Conservation (phyloP, 306 rosid species). For the Lotus japonicus region DNA sequence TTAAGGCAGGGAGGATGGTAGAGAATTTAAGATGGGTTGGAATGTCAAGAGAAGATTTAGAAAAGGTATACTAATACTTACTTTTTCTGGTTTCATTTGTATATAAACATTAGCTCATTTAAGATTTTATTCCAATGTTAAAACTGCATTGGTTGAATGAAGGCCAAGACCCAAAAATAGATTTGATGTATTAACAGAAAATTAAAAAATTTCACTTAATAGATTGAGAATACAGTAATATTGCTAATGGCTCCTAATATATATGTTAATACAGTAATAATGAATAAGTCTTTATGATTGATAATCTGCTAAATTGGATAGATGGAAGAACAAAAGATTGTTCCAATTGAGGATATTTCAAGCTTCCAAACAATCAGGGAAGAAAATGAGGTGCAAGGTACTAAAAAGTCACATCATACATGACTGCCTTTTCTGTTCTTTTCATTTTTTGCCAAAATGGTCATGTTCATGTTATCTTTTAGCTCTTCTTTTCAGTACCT, state of each 20-base stretch:
- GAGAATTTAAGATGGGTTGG: conserved; percentile 94
- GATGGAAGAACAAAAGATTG: conserved; percentile 70
- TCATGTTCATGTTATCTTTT: not conserved
- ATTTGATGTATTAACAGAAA: not conserved
- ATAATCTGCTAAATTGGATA: conserved; percentile 21
- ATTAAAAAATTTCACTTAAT: not conserved
- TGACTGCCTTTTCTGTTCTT: not conserved
- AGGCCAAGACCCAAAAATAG: not conserved
- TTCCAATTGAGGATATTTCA: conserved; percentile 58
- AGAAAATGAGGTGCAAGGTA: conserved; percentile 56
- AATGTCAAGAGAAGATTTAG: conserved; percentile 54
- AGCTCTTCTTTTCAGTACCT: not conserved
- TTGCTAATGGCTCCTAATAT: too few species aligned
- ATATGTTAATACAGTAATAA: too few species aligned
- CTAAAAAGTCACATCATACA: not conserved
- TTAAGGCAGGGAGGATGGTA: conserved; percentile 36
- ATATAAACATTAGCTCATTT: not conserved
- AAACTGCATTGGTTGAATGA: not conserved
- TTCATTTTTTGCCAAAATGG: not conserved
- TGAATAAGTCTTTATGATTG: not conserved
- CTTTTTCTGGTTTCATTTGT: not conserved
- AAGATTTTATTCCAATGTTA: not conserved
- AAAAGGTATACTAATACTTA: conserved; percentile 45
- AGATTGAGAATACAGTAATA: not conserved
- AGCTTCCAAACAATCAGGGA: conserved; percentile 41